Evolutionary conservation across 2,329 filamentous ascomycete genomes (phyloP), one percentile per base, ranked within the genome.

Genomic region (Nothophoma quercina): DNA sequence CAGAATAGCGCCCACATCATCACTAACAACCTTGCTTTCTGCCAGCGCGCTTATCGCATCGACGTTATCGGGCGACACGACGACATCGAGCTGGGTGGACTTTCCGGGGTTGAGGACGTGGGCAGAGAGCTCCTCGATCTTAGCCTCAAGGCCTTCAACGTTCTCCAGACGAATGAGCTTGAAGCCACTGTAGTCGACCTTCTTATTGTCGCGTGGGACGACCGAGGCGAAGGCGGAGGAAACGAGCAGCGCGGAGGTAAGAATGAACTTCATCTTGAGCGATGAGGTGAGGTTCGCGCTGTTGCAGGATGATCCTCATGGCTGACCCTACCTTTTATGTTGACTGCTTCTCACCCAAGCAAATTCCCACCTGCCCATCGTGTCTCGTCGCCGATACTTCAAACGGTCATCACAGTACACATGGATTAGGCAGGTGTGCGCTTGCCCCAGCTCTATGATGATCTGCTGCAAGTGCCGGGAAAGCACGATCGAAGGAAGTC

Each of bases 121-220:
- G 15, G 69, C 62, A 10, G 68, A 66, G 19, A 74, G 55, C 39
- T 64, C 52, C 45, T 72, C 68, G 29, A 74, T 60, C 42, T 71
- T 53, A 16, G 56, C 59, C 46, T 70, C 65, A 12, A 71, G 53
- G 23, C 63, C 57, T 13, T 56, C 53, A 23, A 51, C 56, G 35
- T 63, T 57, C n/a, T 66, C 57, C 23, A 74, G 46, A 30, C 71
- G 70, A 13, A 74, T 48, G 12, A 71, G 64, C 58, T 72, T 73
- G 64, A 70, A 73, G 53, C 71, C 71, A 55, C 58, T 65, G 56
- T 74, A 74, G 51, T 73, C 69, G 43, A 73, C 57, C 55, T 71
- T 71, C 52, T 69, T 56, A 15, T 56, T 61, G 34, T 58, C 60
- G 32, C 60, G 57, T 28, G 68, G 65, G 13, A 71, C 65, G 7